Evolutionary conservation across 352 stramenopile species (phyloP), one percentile per base, ranked within the genome.

Genomic region (Phytophthora capsici): DNA sequence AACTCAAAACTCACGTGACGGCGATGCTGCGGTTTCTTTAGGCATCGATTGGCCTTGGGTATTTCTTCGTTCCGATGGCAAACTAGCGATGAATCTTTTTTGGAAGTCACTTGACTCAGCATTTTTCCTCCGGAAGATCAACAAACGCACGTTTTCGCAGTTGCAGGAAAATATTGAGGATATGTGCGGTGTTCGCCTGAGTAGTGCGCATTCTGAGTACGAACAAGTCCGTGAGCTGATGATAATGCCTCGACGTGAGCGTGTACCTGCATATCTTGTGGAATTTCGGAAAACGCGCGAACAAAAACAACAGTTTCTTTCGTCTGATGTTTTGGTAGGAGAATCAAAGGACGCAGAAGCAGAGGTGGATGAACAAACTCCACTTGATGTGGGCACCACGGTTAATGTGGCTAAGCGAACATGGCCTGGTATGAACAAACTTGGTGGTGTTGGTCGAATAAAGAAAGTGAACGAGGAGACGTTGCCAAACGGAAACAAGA

Each of bases 381-480:
- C 83, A 6, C 65, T 93, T 2, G 72, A 63, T 0, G 69, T 90
- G 8, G 82, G 84, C 1, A 83, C 75, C 0, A 91, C 84, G 19
- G 85, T 94, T 6, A 85, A 76, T 13, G 87, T 95, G 2, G 85
- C 79, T 0, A 93, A 91, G 60, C 84, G 87, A 9, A 95, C 85
- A 12, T 95, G 88, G 88, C 84, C 88, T 28, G 88, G 88, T 2
- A 95, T 95, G 69, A 95, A 95, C 63, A 95, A 94, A 56, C 76
- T 93, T 5, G 88, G 88, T 12, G 88, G 88, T 14, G 80, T 84
- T 8, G 88, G 82, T 28, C 82, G 88, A 28, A 77, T 95, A 32
- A 76, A 75, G 9, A 84, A 80, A 66, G 77, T 87, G 37, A 81
- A 88, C 57, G 70, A 88, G 46, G 60, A 75, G 38, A 74, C 17